Percentiles rank a stretch among this genome's conserved stretches.
Evolutionary conservation across 768 basidiomycete species (phyloP).

Genomic region (Chiua virens): DNA sequence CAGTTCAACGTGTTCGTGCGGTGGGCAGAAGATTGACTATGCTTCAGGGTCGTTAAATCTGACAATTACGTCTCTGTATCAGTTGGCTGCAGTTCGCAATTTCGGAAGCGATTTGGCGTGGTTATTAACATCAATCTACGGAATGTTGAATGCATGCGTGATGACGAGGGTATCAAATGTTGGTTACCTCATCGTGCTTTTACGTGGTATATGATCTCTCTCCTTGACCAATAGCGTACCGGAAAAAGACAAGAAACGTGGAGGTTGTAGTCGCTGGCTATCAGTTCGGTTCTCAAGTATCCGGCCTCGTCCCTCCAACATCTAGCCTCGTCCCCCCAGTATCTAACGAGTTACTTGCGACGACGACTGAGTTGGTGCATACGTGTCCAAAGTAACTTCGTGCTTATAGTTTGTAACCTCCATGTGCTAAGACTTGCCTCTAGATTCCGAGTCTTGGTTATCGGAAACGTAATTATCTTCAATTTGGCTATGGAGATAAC

Average conservation of each 20-base stretch:
- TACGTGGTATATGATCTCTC: background rate
- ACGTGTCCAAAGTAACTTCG: constrained; percentile 3
- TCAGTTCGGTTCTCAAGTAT: background rate
- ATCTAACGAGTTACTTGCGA: constrained; percentile 7
- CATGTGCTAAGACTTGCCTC: too few relatives aligned
- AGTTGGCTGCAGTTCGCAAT: background rate
- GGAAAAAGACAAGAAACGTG: constrained; percentile 2
- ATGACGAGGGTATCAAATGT: constrained; percentile 4
- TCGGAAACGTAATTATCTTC: constrained; percentile 7
- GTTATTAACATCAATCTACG: constrained; percentile 1
- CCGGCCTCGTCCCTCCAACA: background rate
- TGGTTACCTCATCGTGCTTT: background rate
- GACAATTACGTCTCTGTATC: background rate
- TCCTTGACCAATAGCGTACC: constrained; percentile 6
- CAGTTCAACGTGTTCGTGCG: background rate
- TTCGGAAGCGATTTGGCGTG: background rate
- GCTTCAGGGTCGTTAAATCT: constrained; percentile 1
- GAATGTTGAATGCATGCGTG: background rate
- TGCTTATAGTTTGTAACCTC: too few relatives aligned
- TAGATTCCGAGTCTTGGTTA: too few relatives aligned
- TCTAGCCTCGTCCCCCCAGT: background rate
- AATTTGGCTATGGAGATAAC: background rate
- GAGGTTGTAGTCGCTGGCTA: constrained; percentile 8
- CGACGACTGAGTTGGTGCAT: constrained; percentile 6
- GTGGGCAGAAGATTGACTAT: background rate